phyloP scores from a whole-genome alignment of 2,329 filamentous ascomycete species.

The Colletotrichum sp. region DNA sequence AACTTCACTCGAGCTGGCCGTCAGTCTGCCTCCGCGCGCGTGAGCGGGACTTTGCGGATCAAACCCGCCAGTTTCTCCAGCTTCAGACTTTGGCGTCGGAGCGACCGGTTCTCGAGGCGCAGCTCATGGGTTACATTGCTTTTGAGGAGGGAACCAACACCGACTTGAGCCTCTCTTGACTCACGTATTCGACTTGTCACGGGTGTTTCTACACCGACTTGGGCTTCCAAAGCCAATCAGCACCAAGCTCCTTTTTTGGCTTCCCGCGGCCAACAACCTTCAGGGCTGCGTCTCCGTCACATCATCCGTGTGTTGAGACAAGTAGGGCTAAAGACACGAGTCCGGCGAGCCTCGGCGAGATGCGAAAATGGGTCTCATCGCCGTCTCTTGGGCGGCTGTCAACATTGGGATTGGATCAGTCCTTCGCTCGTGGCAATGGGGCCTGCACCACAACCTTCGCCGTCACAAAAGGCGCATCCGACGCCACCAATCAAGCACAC shows the following conservation, averaged over 20 bases:
- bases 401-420: neutral
- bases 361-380: neutral
- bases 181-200: conserved; percentile 4
- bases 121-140: neutral
- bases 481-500: conserved; percentile 1
- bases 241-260: neutral
- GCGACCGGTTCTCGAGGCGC: neutral
- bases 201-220: neutral
- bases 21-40: neutral
- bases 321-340: neutral
- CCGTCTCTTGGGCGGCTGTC: neutral
- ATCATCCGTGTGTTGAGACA: neutral
- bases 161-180: conserved; percentile 9
- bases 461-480: conserved; percentile 10
- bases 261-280: neutral
- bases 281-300: neutral
- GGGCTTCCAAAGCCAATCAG: neutral
- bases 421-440: neutral
- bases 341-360: neutral
- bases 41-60: neutral
- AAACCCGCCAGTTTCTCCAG: neutral
- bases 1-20: neutral
- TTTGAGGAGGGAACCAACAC: neutral
- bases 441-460: neutral
- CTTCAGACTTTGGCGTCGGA: neutral